A percentile compares a stretch with the other conserved stretches of the same genome.
Conservation (phyloP, 1,284 basidiomycete genomes). For the Afroboletus lepidellus region DNA sequence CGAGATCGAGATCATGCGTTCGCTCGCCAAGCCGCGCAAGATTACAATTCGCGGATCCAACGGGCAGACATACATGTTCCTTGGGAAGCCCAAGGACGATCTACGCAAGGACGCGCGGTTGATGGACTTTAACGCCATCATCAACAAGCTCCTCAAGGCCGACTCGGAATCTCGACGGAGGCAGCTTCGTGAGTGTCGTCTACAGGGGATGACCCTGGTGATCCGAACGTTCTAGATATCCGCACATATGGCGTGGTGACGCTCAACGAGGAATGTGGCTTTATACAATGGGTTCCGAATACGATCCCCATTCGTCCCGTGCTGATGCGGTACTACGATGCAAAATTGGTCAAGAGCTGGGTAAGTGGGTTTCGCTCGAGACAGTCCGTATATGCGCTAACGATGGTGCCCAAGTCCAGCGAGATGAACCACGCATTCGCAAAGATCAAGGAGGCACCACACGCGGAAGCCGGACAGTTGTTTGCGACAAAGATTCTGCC, state of each 20-base stretch:
- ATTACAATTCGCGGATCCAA: slow-evolving; percentile 85
- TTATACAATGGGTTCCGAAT: slow-evolving; percentile 99
- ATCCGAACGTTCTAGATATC: slow-evolving; percentile 59
- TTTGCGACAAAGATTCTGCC: slow-evolving; percentile 66
- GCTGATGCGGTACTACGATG: slow-evolving; percentile 72
- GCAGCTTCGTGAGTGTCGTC: slow-evolving; percentile 67
- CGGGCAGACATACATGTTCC: slow-evolving; percentile 85
- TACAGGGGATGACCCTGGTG: background rate
- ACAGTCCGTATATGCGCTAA: background rate
- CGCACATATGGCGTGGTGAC: slow-evolving; percentile 96
- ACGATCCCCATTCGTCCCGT: slow-evolving; percentile 86
- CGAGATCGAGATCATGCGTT: slow-evolving; percentile 89
- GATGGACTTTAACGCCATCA: slow-evolving; percentile 98
- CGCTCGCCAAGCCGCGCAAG: slow-evolving; percentile 91
- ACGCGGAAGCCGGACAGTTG: slow-evolving; percentile 53
- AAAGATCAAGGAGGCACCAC: slow-evolving; percentile 52
- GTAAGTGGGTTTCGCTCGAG: slow-evolving; percentile 41
- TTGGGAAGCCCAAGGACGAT: slow-evolving; percentile 98
- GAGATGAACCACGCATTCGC: slow-evolving; percentile 59
- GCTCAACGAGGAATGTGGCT: slow-evolving; percentile 94
- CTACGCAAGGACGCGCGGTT: slow-evolving; percentile 95
- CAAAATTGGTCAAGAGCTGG: slow-evolving; percentile 59
- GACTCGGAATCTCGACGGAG: slow-evolving; percentile 91
- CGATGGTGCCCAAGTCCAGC: slow-evolving; percentile 25
- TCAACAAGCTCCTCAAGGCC: slow-evolving; percentile 95